Evolutionary conservation across 2,329 filamentous ascomycete species (phyloP), one percentile per base, ranked within the genome.

Genomic region (Colletotrichum neosansevieriae): DNA sequence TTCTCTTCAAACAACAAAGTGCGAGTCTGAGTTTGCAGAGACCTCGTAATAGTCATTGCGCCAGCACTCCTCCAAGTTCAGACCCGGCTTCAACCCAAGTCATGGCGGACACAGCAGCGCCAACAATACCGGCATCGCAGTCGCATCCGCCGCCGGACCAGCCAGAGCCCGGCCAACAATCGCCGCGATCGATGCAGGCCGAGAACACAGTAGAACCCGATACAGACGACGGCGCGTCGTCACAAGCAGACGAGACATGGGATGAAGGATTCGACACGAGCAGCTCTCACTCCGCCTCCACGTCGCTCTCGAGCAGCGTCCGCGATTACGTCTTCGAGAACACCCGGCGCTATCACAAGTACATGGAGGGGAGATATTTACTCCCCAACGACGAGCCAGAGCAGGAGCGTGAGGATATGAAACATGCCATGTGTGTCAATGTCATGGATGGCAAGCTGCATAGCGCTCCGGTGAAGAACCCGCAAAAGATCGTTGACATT

Each of bases 401-500:
- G 29, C 69, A 71, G 58, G 67, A 70, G 12, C 67, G 58, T 3
- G 62, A 66, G 40, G 61, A 71, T 10, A 61, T 71, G 49, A 66
- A 70, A 47, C 69, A 71, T 15, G 58, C 63, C 44, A 70, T 70
- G 57, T 70, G 67, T 40, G 72, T 81, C 5, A 79, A 81, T 47
- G 75, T 77, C 0, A 79, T 78, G 3, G 74, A 79, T 24, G 79
- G 79, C 2, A 74, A 73, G 17, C 68, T 79, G 3, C 79, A 78
- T 34, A 80, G 76, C 58, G 74, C 79, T 4, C 78, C 74, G 4
- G 71, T 77, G 29, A 70, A 73, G 9, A 71, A 77, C 49, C 81
- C 80, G 6, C 76, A 81, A 44, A 81, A 77, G 71, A 80, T 84
- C 60, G 74, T 82, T 11, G 82, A 84, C 69, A 63, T 83, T 4